Evolutionary conservation across 2,329 filamentous ascomycete genomes (phyloP).

Genomic region (Trichophyton rubrum): DNA sequence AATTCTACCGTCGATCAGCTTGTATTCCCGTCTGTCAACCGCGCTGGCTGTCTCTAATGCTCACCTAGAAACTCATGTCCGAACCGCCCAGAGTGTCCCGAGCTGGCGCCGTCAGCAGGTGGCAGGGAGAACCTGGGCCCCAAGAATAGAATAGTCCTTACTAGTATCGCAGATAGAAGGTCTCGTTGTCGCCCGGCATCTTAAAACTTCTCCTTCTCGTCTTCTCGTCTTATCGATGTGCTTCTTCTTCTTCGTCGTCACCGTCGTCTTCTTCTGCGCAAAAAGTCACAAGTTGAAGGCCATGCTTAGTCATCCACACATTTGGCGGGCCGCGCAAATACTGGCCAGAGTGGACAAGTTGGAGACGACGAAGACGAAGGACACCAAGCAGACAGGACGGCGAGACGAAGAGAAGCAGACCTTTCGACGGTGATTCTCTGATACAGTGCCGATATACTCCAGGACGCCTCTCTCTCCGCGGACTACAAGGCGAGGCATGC

Average conservation of each 20-base stretch:
- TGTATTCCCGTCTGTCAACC: neutral
- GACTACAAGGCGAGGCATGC: neutral
- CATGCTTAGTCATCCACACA: conserved; percentile 37
- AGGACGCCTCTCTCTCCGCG: neutral
- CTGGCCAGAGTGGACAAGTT: conserved; percentile 27
- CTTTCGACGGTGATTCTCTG: neutral
- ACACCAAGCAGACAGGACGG: neutral
- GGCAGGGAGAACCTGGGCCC: conserved; percentile 27
- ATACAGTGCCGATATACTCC: neutral
- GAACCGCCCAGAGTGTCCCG: conserved; percentile 91
- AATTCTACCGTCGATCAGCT: conserved; percentile 54
- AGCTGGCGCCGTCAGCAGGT: conserved; percentile 49
- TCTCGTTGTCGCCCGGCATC: conserved; percentile 46
- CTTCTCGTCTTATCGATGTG: neutral
- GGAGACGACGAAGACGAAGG: conserved; percentile 16
- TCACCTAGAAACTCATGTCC: conserved; percentile 94
- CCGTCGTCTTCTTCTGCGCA: neutral
- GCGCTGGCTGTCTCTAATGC: conserved; percentile 13
- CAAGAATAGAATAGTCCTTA: conserved; percentile 37
- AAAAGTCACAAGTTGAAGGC: conserved; percentile 3
- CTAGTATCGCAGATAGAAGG: conserved; percentile 97
- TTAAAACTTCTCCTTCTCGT: neutral
- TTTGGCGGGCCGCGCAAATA: conserved; percentile 12
- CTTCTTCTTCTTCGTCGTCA: neutral
- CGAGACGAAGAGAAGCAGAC: neutral